Conservation (phyloP, 2,329 filamentous ascomycete genomes). For the Fusarium setosum region DNA sequence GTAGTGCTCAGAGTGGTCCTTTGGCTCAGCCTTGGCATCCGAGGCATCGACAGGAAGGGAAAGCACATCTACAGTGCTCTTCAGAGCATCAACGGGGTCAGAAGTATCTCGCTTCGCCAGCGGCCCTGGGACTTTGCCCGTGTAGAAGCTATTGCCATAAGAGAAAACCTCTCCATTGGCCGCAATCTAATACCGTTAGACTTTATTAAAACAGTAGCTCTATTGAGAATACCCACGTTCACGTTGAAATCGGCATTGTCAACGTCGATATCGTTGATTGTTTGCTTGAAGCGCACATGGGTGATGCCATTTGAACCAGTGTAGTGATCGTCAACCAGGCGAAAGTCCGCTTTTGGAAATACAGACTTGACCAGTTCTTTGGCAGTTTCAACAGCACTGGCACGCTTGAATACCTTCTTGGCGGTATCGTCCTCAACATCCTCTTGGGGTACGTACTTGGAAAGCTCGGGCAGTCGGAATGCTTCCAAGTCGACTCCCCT, state of each 20-base stretch:
- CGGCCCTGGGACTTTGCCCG: constrained; percentile 55
- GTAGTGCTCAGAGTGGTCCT: constrained; percentile 44
- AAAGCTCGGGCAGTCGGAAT: constrained; percentile 46
- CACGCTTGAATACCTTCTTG: constrained; percentile 41
- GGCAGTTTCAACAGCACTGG: constrained; percentile 56
- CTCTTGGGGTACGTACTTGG: constrained; percentile 43
- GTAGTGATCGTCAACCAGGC: constrained; percentile 64
- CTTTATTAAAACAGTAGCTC: too few relatives aligned
- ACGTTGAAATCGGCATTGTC: constrained; percentile 72
- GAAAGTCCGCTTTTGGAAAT: constrained; percentile 56
- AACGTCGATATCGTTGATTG: constrained; percentile 66
- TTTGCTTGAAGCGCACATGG: constrained; percentile 71
- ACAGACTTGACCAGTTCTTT: constrained; percentile 55
- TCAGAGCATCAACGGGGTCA: constrained; percentile 57
- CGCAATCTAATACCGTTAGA: constrained; percentile 50
- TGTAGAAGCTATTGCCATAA: constrained; percentile 62
- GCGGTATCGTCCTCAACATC: constrained; percentile 35
- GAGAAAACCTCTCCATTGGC: constrained; percentile 67
- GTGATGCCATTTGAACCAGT: constrained; percentile 65
- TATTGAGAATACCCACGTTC: constrained; percentile 59
- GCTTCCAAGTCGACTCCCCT: constrained; percentile 48
- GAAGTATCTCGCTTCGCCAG: constrained; percentile 54
- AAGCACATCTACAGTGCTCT: constrained; percentile 50
- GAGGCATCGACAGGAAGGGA: constrained; percentile 46
- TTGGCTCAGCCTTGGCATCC: constrained; percentile 40